Base-by-base conservation (phyloP, 345 rosid species). In the Bruguiera sexangula region DNA sequence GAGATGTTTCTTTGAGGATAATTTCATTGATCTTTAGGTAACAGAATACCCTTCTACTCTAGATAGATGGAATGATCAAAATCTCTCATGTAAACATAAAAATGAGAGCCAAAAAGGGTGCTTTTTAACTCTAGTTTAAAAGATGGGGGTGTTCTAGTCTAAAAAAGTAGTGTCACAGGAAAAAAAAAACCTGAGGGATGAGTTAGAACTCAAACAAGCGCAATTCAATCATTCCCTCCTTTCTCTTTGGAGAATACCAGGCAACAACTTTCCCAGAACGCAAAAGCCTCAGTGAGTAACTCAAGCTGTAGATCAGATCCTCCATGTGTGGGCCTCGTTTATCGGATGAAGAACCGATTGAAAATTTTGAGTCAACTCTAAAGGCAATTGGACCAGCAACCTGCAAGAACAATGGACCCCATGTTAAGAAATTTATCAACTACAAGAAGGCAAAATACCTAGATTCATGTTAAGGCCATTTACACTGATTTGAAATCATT, bases 181-280 rank as follows among this genome's bases (percentile, higher is more conserved):
- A 50, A 51, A 21, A 15, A 24, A 56, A 55, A 24, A 24, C 15
- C 6, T 10, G 5, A 3, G 6, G 8, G 32, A 1, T 30, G 52
- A 68, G 55, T 72, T 74, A 89, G 71, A 91, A 89, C 82, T 91
- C 98, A 20, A 72, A 88, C 62, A 93, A 34, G 65, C 90, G 86
- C 59, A 93, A 73, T 80, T 93, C 97, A 24, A 93, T 24, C 97
- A 91, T 93, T 58, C 96, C 91, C 76, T 93, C 98, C 72, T 85
- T 88, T 69, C 96, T 80, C 70, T 84, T 93, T 7, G 94, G 91
- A 53, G 97, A 93, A 73, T 89, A 91, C 97, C 98, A 91, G 62
- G 98, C 91, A 53, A 87, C 97, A 29, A 89, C 80, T 68, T 87
- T 91, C 32, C 96, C 97, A 2, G 96, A 89, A 9, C 73, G 81